Base-by-base conservation (phyloP, 257 asterid species). In the Salvia hispanica region DNA sequence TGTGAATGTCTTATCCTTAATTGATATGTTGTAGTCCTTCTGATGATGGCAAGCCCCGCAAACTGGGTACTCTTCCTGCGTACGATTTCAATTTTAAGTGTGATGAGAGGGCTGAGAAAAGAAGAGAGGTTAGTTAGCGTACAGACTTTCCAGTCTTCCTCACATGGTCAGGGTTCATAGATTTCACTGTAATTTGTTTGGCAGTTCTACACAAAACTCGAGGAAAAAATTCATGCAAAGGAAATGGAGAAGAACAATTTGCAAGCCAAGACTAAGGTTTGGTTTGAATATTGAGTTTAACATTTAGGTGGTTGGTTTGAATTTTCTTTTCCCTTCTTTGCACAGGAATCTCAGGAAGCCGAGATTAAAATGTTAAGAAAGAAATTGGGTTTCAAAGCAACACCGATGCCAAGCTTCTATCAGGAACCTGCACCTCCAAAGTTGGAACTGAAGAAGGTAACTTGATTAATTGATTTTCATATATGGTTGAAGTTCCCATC, bases 341-440 rank as follows among this genome's bases (percentile, higher is more conserved):
- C 70, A 69, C 79, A 91, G 98, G 96, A 92, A 82, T 39, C 90
- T 56, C 96, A 81, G 60, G 95, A 92, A 81, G 95, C 98, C n/a
- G 98, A 92, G 77, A 72, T 92, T 45, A 92, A 64, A 81, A 87
- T 72, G 92, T 71, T 85, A 58, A 80, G 98, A 80, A 89, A 89
- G 84, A 80, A 80, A 66, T 83, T 92, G 85, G 83, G 72, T 76
- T 92, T 92, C 76, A 92, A 92, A 79, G 98, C 98, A n/a, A 89
- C 96, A 61, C 98, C 98, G 0, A 92, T 92, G 96, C 98, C 98
- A 31, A 92, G 83, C 78, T 92, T 92, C 78, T 92, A 92, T 81
- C 98, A 87, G 83, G 98, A 92, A 74, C 98, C 98, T 75, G 76
- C 92, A 50, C 98, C 98, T 66, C 95, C 95, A 7, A 89, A 92